Evolutionary conservation across 2,329 filamentous ascomycete genomes (phyloP).

Genomic region (Fusarium floridanum): DNA sequence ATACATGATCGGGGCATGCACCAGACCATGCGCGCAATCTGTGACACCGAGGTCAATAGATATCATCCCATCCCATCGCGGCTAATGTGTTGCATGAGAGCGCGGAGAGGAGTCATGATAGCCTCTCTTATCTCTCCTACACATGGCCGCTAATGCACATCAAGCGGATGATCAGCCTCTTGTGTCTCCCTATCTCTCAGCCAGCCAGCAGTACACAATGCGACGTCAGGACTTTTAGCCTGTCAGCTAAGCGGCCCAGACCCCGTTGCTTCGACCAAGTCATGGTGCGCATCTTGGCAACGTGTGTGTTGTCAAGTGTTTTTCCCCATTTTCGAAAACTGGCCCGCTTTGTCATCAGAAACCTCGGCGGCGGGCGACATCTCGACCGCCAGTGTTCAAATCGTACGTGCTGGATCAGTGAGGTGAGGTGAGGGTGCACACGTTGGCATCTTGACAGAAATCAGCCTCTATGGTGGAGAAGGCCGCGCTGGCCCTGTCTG

Average conservation of each 20-base stretch:
- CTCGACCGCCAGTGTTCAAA: slow-evolving; percentile 24
- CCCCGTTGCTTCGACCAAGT: slow-evolving; percentile 6
- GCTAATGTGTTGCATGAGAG: neutral
- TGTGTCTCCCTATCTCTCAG: slow-evolving; percentile 3
- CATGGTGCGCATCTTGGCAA: slow-evolving; percentile 17
- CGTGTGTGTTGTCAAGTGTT: slow-evolving; percentile 4
- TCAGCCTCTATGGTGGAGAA: slow-evolving; percentile 40
- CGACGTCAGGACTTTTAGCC: slow-evolving; percentile 8
- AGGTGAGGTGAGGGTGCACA: slow-evolving; percentile 17
- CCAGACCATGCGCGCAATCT: slow-evolving; percentile 1
- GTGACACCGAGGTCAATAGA: neutral
- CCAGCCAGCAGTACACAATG: neutral
- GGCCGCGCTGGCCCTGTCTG: slow-evolving; percentile 32
- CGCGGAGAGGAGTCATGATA: slow-evolving; percentile 14
- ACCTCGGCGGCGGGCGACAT: neutral
- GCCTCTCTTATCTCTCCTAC: slow-evolving; percentile 3
- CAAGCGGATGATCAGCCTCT: slow-evolving; percentile 4
- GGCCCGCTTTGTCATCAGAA: neutral
- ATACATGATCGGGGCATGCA: neutral
- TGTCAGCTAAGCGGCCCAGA: neutral
- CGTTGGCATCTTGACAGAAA: slow-evolving; percentile 36
- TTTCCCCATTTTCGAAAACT: no score
- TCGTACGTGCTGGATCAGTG: slow-evolving; percentile 38
- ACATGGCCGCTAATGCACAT: slow-evolving; percentile 17
- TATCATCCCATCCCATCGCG: neutral